Conservation (phyloP, 2,329 filamentous ascomycete species). For the Aureobasidium mangrovei region DNA sequence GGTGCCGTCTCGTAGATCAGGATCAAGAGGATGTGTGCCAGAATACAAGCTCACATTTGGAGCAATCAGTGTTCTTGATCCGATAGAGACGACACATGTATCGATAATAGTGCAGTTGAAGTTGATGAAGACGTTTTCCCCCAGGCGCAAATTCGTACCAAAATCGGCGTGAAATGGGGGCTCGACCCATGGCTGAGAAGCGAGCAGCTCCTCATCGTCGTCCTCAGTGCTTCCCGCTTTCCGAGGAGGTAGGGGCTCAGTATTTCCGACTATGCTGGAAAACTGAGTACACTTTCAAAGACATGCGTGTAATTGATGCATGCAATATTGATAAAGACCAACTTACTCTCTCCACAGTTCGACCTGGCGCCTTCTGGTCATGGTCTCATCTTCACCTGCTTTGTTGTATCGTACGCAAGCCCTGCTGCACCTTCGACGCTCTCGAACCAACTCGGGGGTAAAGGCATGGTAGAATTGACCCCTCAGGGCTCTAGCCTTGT, state of each 20-base stretch:
- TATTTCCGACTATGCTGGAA: constrained; percentile 54
- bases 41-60: constrained; percentile 70
- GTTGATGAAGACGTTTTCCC: constrained; percentile 66
- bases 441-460: constrained; percentile 56
- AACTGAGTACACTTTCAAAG: background rate
- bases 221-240: constrained; percentile 43
- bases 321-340: background rate
- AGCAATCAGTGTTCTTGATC: constrained; percentile 66
- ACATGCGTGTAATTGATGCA: background rate
- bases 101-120: constrained; percentile 69
- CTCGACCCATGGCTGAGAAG: constrained; percentile 60
- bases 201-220: constrained; percentile 57
- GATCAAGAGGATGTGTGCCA: constrained; percentile 69
- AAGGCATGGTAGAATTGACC: constrained; percentile 64
- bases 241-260: constrained; percentile 51
- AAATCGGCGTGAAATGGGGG: constrained; percentile 66
- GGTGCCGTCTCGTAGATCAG: constrained; percentile 62
- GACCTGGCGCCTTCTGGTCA: constrained; percentile 52
- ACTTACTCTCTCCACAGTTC: constrained; percentile 65
- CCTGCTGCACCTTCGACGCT: constrained; percentile 52
- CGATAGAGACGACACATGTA: constrained; percentile 65
- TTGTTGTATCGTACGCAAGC: constrained; percentile 58
- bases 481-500: constrained; percentile 25
- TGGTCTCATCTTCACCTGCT: constrained; percentile 39
- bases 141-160: constrained; percentile 64